A percentile compares a stretch with the other conserved stretches of the same genome.
phyloP scores from a whole-genome alignment of 768 basidiomycete species.

The Macrolepiota albuminosa region DNA sequence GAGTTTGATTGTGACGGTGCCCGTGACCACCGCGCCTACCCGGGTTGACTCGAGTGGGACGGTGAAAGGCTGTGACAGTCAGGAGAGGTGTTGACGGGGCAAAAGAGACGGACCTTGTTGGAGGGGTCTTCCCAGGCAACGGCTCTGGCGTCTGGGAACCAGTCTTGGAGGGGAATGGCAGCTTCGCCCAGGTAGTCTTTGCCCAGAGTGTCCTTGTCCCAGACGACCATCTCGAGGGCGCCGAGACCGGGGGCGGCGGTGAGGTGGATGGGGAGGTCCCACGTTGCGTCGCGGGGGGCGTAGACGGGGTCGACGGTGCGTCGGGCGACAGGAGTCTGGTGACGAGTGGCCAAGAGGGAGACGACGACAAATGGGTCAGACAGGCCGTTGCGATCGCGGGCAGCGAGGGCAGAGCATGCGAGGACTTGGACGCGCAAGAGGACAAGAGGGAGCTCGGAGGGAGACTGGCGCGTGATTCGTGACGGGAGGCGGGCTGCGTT shows the following conservation, averaged over 20 bases:
- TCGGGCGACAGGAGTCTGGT: constrained; percentile 74
- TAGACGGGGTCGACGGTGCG: constrained; percentile 67
- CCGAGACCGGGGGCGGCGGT: constrained; percentile 41
- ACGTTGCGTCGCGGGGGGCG: constrained; percentile 68
- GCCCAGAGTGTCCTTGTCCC: constrained; percentile 88
- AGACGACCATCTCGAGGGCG: constrained; percentile 79
- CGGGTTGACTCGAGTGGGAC: constrained; percentile 38
- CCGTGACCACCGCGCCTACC: constrained; percentile 33
- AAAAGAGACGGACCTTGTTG: constrained; percentile 57
- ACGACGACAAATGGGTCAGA: constrained; percentile 73
- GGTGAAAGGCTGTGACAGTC: constrained; percentile 1
- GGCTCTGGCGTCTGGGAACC: constrained; percentile 51
- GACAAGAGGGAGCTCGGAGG: constrained; percentile 42
- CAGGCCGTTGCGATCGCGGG: constrained; percentile 63
- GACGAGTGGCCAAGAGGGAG: constrained; percentile 50
- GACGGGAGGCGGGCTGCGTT: constrained; percentile 1
- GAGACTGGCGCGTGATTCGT: neutral
- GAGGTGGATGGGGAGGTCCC: constrained; percentile 83
- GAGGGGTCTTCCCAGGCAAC: constrained; percentile 54
- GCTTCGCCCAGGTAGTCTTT: constrained; percentile 96
- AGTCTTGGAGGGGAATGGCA: constrained; percentile 71
- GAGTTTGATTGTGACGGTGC: constrained; percentile 39
- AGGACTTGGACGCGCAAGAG: constrained; percentile 65
- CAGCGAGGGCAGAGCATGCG: constrained; percentile 53
- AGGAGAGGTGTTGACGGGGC: neutral